Evolutionary conservation across 2,329 filamentous ascomycete genomes (phyloP), one percentile per base, ranked within the genome.

Genomic region (Botrytis tulipae): DNA sequence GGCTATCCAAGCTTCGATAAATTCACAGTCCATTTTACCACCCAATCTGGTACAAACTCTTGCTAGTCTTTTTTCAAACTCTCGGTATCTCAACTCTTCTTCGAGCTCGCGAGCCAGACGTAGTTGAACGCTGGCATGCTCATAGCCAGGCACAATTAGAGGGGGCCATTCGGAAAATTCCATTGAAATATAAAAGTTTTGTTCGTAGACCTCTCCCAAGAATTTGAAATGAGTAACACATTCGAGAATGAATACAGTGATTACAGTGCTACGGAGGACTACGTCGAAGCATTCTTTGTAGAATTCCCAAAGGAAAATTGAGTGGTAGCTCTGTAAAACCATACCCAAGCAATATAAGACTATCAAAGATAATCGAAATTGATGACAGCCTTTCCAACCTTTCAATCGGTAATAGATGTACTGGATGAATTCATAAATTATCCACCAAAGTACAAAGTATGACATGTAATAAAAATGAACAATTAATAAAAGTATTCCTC

Each of bases 301-400:
- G 10, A 54, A 54, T 16, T 25, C n/a, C 48, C 12, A 12, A 14
- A 54, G 1, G 6, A n/a, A 4, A 16, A n/a, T 0, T n/a, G 25
- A n/a, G 12, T 1, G 12, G 12, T 0, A 5, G n/a, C 3, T 6
- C n/a, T n/a, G 7, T 16, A 54, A 16, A 54, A n/a, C 0, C 4
- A 7, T 4, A n/a, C 48, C 12, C 12, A n/a, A 14, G 16, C 6
- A 6, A 54, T 16, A 51, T 1, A 16, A n/a, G 12, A 1, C 0
- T 1, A 54, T 16, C 25, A 54, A n/a, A n/a, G 7, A 16, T 0
- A n/a, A 3, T 54, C 48, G 48, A 54, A 7, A n/a, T 54, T 54
- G 48, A 54, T n/a, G 48, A 5, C 48, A 3, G 14, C 48, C 48
- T 12, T 14, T 54, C 48, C 48, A 54, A n/a, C 48, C 48, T 5